These are phyloP conservation scores for Crassisporium funariophilum DNA, from an alignment of 768 basidiomycete species.

Conservation along the genomic window DNA sequence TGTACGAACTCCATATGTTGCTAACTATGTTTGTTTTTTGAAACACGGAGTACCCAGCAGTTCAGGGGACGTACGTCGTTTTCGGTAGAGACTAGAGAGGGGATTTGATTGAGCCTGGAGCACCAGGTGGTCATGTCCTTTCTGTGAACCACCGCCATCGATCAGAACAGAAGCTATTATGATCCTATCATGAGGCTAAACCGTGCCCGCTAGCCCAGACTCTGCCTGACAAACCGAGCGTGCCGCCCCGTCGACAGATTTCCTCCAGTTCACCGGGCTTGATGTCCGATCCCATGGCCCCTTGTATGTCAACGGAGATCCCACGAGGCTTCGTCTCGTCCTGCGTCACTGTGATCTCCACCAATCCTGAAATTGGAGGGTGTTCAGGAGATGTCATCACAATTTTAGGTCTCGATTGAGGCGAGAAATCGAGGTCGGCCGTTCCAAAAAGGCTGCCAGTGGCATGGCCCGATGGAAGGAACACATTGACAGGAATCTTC, in stretches of 20 bases:
- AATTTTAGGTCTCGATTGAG: conserved; percentile 52
- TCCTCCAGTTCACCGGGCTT: conserved; percentile 65
- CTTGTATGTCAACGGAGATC: conserved; percentile 56
- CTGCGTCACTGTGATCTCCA: conserved; percentile 65
- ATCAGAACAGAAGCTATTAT: neutral
- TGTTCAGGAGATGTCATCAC: conserved; percentile 69
- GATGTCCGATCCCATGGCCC: conserved; percentile 58
- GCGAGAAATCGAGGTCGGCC: conserved; percentile 37
- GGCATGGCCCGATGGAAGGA: conserved; percentile 48
- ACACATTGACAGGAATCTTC: conserved; percentile 75
- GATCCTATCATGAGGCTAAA: conserved; percentile 10
- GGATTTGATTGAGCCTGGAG: too few species aligned
- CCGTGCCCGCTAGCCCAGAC: conserved; percentile 53
- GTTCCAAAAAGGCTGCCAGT: conserved; percentile 48
- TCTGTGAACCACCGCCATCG: conserved; percentile 5
- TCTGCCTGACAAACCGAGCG: conserved; percentile 67
- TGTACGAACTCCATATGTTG: too few species aligned
- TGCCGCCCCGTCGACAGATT: conserved; percentile 69
- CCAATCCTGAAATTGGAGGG: conserved; percentile 61
- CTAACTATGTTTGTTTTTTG: too few species aligned
- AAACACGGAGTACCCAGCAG: too few species aligned
- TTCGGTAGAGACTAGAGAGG: too few species aligned
- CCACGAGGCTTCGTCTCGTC: conserved; percentile 60
- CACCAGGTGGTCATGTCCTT: too few species aligned
- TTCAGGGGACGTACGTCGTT: too few species aligned